A percentile compares a stretch with the other conserved stretches of the same genome.
These are phyloP conservation scores for Oropetium thomaeum DNA, from an alignment of 176 grass and related monocot species.

Conservation along the genomic window DNA sequence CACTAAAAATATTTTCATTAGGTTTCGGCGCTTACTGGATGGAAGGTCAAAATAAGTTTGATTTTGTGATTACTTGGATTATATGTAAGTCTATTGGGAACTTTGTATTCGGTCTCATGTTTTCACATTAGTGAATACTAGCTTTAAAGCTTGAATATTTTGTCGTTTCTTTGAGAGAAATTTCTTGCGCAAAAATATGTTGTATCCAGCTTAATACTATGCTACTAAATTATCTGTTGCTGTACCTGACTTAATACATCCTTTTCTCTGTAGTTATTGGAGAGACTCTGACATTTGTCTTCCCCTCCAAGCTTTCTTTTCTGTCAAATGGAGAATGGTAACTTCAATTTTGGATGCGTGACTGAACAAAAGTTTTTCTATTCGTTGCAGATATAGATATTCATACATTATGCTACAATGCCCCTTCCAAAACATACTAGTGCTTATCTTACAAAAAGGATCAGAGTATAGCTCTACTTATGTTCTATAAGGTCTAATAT, in stretches of 20 bases:
- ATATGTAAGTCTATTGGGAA: conserved; percentile 62
- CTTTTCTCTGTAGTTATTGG: conserved; percentile 75
- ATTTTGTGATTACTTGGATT: conserved; percentile 95
- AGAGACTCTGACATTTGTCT: conserved; percentile 85
- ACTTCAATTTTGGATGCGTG: conserved; percentile 38
- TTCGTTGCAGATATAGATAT: not conserved
- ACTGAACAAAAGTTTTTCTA: conserved; percentile 18
- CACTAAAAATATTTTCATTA: conserved; percentile 95
- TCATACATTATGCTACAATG: conserved; percentile 3
- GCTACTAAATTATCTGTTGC: conserved; percentile 6
- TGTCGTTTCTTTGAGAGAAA: not conserved
- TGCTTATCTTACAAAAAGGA: not conserved
- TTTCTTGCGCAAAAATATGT: not conserved
- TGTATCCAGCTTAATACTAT: not conserved
- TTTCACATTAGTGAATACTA: conserved; percentile 4
- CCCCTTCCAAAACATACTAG: not conserved
- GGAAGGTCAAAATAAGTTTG: conserved; percentile 96
- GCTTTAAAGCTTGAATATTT: not conserved
- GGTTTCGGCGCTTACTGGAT: conserved; percentile 92
- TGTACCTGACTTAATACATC: conserved; percentile 20
- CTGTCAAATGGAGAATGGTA: conserved; percentile 99
- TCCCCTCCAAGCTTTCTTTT: conserved; percentile 84
- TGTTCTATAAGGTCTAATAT: not conserved
- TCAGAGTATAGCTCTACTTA: not conserved
- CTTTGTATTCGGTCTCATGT: not conserved